A percentile compares a stretch with the other conserved stretches of the same genome.
Evolutionary conservation across 768 basidiomycete species (phyloP).

Genomic region (Fistulinella prunicolor): DNA sequence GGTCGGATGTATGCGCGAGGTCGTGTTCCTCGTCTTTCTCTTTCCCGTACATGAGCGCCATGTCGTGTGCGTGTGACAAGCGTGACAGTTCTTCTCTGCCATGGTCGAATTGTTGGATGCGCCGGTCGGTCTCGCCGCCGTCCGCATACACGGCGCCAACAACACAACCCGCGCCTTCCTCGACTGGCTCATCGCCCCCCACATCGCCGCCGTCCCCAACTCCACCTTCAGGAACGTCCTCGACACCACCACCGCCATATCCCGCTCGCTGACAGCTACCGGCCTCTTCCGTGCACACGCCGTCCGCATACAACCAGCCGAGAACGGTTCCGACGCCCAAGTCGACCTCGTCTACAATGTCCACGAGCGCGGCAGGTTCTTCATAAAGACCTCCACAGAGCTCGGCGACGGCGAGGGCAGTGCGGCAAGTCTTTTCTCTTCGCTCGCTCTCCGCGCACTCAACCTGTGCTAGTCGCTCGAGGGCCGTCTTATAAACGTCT

Average conservation of each 20-base stretch:
- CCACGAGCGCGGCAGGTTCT: constrained; percentile 72
- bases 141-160: constrained; percentile 77
- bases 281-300: constrained; percentile 75
- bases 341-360: constrained; percentile 81
- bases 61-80: constrained; percentile 27
- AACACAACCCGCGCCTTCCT: constrained; percentile 81
- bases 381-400: constrained; percentile 81
- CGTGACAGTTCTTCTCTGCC: constrained; percentile 14
- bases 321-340: constrained; percentile 53
- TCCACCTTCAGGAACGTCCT: constrained; percentile 62
- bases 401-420: constrained; percentile 91
- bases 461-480: constrained; percentile 57
- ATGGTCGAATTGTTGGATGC: constrained; percentile 44
- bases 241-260: constrained; percentile 63
- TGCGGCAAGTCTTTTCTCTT: constrained; percentile 57
- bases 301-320: constrained; percentile 57
- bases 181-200: constrained; percentile 69
- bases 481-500: constrained; percentile 79
- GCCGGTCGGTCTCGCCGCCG: constrained; percentile 65
- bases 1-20: constrained; percentile 35
- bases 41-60: constrained; percentile 65
- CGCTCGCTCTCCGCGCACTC: constrained; percentile 1
- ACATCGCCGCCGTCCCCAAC: constrained; percentile 33
- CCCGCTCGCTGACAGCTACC: constrained; percentile 62
- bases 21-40: constrained; percentile 53